Evolutionary conservation across 202 grass and related monocot genomes (phyloP).

Genomic region (Dendrocalamus latiflorus): DNA sequence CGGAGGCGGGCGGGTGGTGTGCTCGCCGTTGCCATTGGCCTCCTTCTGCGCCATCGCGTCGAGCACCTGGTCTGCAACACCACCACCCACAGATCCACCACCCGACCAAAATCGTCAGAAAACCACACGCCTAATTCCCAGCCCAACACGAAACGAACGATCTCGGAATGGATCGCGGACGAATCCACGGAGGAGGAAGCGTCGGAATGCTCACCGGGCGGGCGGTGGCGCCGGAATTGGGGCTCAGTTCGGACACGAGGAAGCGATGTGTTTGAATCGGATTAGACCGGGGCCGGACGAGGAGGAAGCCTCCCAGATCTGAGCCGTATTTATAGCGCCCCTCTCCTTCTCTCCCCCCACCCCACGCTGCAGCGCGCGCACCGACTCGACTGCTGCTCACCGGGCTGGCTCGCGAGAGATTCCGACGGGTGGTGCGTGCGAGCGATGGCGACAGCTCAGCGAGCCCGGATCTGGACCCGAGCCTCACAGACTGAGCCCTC

Average conservation of each 20-base stretch:
- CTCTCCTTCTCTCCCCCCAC: not conserved
- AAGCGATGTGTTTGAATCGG: constrained; percentile 48
- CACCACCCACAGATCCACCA: constrained; percentile 22
- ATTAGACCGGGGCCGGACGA: constrained; percentile 38
- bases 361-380: not conserved
- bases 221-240: constrained; percentile 1
- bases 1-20: constrained; percentile 77
- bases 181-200: not conserved
- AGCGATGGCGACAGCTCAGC: constrained; percentile 49
- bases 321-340: constrained; percentile 40
- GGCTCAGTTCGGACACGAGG: constrained; percentile 38
- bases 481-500: not conserved
- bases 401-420: constrained; percentile 9
- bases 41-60: constrained; percentile 73
- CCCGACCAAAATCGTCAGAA: not conserved
- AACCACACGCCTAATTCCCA: not conserved
- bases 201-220: constrained; percentile 26
- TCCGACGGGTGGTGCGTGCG: constrained; percentile 4
- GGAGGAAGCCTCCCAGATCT: constrained; percentile 41
- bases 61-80: constrained; percentile 34
- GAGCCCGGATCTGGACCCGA: constrained; percentile 38
- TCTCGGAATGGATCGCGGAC: not conserved
- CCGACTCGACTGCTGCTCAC: constrained; percentile 48
- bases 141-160: not conserved
- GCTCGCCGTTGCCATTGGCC: constrained; percentile 61